Evolutionary conservation across 2,329 filamentous ascomycete genomes (phyloP), one percentile per base, ranked within the genome.

Genomic region (Sarocladium oryzae): DNA sequence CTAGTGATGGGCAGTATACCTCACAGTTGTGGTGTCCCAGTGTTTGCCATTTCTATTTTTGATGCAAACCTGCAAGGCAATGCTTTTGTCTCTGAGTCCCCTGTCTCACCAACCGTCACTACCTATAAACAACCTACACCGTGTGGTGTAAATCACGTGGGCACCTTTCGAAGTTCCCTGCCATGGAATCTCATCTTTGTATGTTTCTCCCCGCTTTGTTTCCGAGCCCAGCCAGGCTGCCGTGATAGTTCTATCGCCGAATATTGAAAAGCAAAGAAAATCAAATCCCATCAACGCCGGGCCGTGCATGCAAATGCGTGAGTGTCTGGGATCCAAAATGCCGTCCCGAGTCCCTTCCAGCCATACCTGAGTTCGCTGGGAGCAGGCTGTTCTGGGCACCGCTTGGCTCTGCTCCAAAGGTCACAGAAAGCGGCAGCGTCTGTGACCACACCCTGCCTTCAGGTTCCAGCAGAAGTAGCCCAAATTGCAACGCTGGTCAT

Each of bases 251-350:
- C 40, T 43, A 43, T 43, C 20, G 13, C 40, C 23, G n/a, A 43
- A 10, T 7, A 26, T 26, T 4, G 23, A 24, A 43, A 43, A 26
- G n/a, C 24, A n/a, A 16, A 13, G n/a, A 43, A 43, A 43, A 43
- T 15, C 11, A n/a, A 24, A 43, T 21, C 7, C 40, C 40, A 43
- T 26, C 40, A 43, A 43, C 40, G 40, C 40, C 40, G 40, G 37
- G 40, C 40, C 13, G 40, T 43, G 21, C 40, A 43, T 43, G 40
- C 40, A 43, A 21, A 15, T 43, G 4, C 3, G 23, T 43, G 40
- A 43, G 40, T 7, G 20, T 23, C 11, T 26, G 21, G 21, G 9
- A 3, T 28, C 21, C 21, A 21, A 3, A 16, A 21, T 40, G 36
- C 7, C 16, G 13, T 18, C 7, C 7, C 13, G 21, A 30, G 28